phyloP scores from a whole-genome alignment of 208 protist species.

The Strigomonas oncopelti region DNA sequence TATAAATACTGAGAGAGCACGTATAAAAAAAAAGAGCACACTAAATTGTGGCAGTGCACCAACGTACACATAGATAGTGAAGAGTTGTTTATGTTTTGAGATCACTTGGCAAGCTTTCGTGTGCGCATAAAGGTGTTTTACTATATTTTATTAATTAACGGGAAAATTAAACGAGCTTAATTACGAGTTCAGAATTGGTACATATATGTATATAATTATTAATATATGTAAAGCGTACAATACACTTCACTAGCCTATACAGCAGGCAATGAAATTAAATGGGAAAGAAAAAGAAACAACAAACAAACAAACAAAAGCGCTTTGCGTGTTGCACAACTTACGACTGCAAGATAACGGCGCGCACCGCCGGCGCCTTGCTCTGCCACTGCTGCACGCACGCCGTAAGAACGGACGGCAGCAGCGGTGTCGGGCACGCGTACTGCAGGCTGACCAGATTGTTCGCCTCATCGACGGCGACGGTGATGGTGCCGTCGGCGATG shows the following conservation, averaged over 20 bases:
- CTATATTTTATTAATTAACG: no score
- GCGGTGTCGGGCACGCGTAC: slow-evolving; percentile 44
- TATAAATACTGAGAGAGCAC: no score
- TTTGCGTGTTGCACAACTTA: neutral
- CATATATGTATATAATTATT: no score
- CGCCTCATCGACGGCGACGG: slow-evolving; percentile 56
- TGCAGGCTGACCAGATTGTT: slow-evolving; percentile 46
- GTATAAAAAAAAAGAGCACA: no score
- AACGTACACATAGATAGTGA: no score
- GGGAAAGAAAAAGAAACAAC: neutral
- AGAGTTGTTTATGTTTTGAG: no score
- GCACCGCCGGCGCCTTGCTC: slow-evolving; percentile 14
- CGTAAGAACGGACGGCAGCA: slow-evolving; percentile 35
- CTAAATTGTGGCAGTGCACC: no score
- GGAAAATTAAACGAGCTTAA: neutral
- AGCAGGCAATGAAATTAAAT: neutral
- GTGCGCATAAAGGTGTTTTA: no score
- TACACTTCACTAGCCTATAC: no score
- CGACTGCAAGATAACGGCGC: slow-evolving; percentile 17
- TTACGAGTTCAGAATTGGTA: no score
- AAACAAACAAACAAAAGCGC: neutral
- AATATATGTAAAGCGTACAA: slow-evolving; percentile 4
- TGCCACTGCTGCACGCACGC: slow-evolving; percentile 28
- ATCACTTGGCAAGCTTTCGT: no score
- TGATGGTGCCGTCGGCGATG: slow-evolving; percentile 56